Evolutionary conservation across 2,329 filamentous ascomycete genomes (phyloP), one percentile per base, ranked within the genome.

Genomic region (Pochonia chlamydosporia): DNA sequence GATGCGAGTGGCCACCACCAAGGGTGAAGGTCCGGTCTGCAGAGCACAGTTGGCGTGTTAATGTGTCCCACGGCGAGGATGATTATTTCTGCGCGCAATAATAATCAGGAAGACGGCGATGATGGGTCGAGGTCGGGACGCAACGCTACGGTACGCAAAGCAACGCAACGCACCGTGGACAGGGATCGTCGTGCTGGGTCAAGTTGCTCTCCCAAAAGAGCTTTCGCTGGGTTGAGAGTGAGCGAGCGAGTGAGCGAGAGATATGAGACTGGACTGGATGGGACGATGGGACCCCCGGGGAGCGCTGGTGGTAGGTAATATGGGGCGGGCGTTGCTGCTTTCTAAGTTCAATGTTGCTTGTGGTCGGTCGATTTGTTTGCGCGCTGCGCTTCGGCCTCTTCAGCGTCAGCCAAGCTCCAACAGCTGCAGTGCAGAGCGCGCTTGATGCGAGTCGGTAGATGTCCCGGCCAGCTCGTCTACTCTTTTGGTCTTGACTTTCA

Each of bases 51-150:
- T 18, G 43, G 31, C 37, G 43, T 21, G 31, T 11, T 16, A 21
- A 33, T 13, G 21, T 16, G 21, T 45, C 28, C 14, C 30, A n/a
- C 21, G 16, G 24, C 42, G 36, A 28, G 24, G 47, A 35, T 11
- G 18, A 36, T 20, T 18, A 28, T 36, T 33, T 26, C 40, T 41
- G 57, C 47, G 49, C 43, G 45, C 43, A 49, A n/a, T n/a, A n/a
- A n/a, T n/a, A n/a, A n/a, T n/a, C 41, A 43, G 43, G 50, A 43
- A 46, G 50, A 50, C 45, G 44, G 49, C 45, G 50, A 46, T 46
- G 52, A 54, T 43, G 40, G 47, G 49, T 49, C 39, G 49, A 56
- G 40, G 53, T 48, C 50, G 53, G 54, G 49, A 48, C 47, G 49
- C 52, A 57, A 52, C 46, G 52, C 52, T 52, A n/a, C n/a, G n/a